Evolutionary conservation across 306 rosid species (phyloP).

Genomic region (Hippophae gyantsensis): DNA sequence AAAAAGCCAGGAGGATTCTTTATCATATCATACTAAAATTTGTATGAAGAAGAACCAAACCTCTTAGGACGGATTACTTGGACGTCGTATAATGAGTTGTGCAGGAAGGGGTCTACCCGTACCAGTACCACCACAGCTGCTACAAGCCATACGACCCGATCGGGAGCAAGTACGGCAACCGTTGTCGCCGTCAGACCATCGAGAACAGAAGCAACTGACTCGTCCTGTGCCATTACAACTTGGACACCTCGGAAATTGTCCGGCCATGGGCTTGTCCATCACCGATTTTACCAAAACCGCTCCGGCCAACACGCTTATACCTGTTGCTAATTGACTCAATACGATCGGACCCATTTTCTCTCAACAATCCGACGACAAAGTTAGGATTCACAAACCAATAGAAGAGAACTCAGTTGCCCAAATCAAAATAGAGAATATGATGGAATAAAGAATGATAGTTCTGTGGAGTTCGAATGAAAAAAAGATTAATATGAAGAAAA

Average conservation of each 20-base stretch:
- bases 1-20: not conserved
- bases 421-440: too few relatives aligned
- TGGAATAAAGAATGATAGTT: not conserved
- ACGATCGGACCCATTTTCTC: conserved; percentile 50
- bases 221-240: conserved; percentile 83
- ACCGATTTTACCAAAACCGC: conserved; percentile 70
- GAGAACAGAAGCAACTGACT: conserved; percentile 68
- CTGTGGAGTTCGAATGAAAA: not conserved
- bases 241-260: conserved; percentile 62
- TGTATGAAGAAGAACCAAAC: not conserved
- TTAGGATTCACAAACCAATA: not conserved
- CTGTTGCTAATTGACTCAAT: conserved; percentile 70
- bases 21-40: not conserved
- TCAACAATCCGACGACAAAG: not conserved
- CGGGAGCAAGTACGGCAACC: conserved; percentile 82
- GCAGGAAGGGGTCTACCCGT: conserved; percentile 78
- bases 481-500: not conserved
- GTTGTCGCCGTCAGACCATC: conserved; percentile 82
- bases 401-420: not conserved
- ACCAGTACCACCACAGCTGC: conserved; percentile 82
- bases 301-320: conserved; percentile 77
- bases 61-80: conserved; percentile 39
- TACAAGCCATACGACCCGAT: conserved; percentile 67
- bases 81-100: conserved; percentile 37
- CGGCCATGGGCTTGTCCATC: conserved; percentile 88